phyloP scores from a whole-genome alignment of 2,329 filamentous ascomycete species.

The Aspergillus spinulosporus region DNA sequence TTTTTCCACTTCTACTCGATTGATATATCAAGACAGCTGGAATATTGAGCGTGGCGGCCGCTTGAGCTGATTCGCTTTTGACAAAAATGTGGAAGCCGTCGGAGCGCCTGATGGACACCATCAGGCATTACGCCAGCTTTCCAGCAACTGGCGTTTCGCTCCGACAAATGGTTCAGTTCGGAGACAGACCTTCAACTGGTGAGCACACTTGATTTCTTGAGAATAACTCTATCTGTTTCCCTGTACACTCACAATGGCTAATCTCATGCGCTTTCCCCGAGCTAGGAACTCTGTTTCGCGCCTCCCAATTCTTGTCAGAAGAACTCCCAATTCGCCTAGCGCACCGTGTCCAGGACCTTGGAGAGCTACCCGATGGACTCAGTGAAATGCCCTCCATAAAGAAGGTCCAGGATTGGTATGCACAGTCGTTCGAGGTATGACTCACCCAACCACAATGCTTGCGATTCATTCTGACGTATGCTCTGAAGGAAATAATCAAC shows the following conservation, averaged over 20 bases:
- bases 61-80: conserved; percentile 27
- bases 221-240: conserved; percentile 4
- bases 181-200: conserved; percentile 89
- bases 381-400: conserved; percentile 97
- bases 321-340: conserved; percentile 95
- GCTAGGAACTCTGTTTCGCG: conserved; percentile 88
- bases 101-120: conserved; percentile 90
- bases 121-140: conserved; percentile 95
- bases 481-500: conserved; percentile 77
- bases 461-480: conserved; percentile 24
- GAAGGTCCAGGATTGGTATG: conserved; percentile 97
- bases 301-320: conserved; percentile 96
- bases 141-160: conserved; percentile 94
- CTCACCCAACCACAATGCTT: conserved; percentile 16
- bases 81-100: conserved; percentile 84
- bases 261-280: too few relatives aligned
- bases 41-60: conserved; percentile 24
- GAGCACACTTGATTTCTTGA: conserved; percentile 32
- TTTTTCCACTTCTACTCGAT: conserved; percentile 7
- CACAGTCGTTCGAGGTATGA: conserved; percentile 95
- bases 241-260: conserved; percentile 15
- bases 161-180: conserved; percentile 99
- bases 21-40: neutral
- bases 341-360: conserved; percentile 92
- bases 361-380: conserved; percentile 87